These are phyloP conservation scores for Ascochyta lentis DNA, from an alignment of 2,329 filamentous ascomycete species.

Conservation along the genomic window DNA sequence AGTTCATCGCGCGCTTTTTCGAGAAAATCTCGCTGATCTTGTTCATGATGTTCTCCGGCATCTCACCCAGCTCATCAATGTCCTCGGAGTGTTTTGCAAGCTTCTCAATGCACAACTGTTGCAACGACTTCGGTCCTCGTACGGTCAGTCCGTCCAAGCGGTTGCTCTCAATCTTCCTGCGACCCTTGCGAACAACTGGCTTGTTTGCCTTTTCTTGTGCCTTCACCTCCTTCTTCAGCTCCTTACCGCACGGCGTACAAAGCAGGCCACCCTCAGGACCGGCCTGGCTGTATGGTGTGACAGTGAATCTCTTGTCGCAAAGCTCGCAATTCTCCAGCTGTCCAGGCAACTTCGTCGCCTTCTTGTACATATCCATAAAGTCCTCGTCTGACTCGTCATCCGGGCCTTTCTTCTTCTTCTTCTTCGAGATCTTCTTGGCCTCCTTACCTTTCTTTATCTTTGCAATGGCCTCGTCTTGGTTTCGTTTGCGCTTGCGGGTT, in stretches of 20 bases:
- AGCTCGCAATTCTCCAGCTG: conserved; percentile 88
- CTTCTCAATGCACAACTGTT: conserved; percentile 69
- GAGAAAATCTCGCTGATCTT: conserved; percentile 69
- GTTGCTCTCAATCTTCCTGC: conserved; percentile 81
- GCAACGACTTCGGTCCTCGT: conserved; percentile 72
- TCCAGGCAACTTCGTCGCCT: conserved; percentile 70
- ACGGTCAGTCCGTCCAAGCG: conserved; percentile 76
- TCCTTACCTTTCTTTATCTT: conserved; percentile 59
- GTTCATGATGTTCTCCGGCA: conserved; percentile 63
- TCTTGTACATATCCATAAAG: conserved; percentile 62
- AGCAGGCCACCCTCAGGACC: conserved; percentile 86
- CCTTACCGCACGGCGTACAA: conserved; percentile 80
- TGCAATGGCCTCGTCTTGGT: conserved; percentile 57
- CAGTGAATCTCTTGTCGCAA: conserved; percentile 88
- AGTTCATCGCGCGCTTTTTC: conserved; percentile 65
- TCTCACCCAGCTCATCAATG: conserved; percentile 69
- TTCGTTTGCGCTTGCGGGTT: conserved; percentile 63
- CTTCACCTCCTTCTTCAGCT: conserved; percentile 71
- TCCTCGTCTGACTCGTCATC: conserved; percentile 57
- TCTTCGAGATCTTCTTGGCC: conserved; percentile 54
- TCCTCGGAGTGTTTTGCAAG: conserved; percentile 68
- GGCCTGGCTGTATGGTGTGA: conserved; percentile 85
- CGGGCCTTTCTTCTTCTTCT: conserved; percentile 47
- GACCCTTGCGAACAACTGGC: conserved; percentile 64
- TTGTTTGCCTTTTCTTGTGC: conserved; percentile 64